These are phyloP conservation scores for Geosiphon pyriformis DNA, from an alignment of 192 early-diverging fungal genomes.

Conservation along the genomic window DNA sequence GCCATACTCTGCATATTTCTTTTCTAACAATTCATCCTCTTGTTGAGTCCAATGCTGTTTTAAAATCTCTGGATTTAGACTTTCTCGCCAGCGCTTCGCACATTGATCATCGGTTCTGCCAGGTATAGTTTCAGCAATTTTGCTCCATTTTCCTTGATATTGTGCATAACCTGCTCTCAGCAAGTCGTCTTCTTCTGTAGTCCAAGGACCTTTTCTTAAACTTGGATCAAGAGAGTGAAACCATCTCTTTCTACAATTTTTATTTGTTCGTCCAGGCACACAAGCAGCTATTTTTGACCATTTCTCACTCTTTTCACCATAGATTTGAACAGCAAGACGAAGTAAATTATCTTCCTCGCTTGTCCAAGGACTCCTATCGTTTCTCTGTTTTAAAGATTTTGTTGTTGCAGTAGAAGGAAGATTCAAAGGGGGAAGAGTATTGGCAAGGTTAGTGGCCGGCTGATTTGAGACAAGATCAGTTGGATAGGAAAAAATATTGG, in stretches of 20 bases:
- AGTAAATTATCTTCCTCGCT: constrained; percentile 72
- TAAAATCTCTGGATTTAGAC: constrained; percentile 38
- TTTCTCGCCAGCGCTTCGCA: constrained; percentile 81
- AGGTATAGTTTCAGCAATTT: constrained; percentile 68
- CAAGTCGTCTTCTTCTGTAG: constrained; percentile 66
- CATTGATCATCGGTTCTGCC: constrained; percentile 87
- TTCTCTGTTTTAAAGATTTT: constrained; percentile 9
- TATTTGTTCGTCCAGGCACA: constrained; percentile 74
- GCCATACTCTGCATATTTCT: constrained; percentile 45
- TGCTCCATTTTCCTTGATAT: constrained; percentile 76
- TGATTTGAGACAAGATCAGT: too few species aligned
- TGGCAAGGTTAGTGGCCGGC: background rate
- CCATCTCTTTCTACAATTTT: constrained; percentile 79
- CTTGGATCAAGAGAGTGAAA: constrained; percentile 74
- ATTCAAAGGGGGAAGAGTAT: background rate
- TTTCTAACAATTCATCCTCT: constrained; percentile 11
- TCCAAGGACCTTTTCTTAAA: constrained; percentile 77
- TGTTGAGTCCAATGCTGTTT: constrained; percentile 5
- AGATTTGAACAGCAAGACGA: constrained; percentile 61
- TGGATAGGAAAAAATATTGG: background rate
- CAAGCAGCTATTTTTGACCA: constrained; percentile 73
- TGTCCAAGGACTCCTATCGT: constrained; percentile 52
- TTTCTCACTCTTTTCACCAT: constrained; percentile 72
- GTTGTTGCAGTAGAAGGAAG: background rate
- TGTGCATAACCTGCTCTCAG: constrained; percentile 64